Base-by-base conservation (phyloP, 768 basidiomycete genomes). In the Steccherinum ochraceum region DNA sequence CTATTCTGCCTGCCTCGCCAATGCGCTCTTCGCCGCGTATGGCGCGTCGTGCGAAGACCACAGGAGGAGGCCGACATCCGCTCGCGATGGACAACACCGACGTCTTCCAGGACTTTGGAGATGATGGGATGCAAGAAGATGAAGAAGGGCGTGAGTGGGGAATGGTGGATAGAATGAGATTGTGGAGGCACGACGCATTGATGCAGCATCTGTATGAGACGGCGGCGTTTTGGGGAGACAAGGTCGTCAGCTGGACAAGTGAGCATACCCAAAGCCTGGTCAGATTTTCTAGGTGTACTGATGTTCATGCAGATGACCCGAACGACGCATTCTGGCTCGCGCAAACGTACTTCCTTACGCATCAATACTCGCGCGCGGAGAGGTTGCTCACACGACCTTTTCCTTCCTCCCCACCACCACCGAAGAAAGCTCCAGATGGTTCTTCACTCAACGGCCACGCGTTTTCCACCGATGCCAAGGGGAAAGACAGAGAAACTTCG, bases 251-350 rank as follows among this genome's bases (percentile, higher is more conserved):
- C 54, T 94, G 93, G 91, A 98, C 96, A 24, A 89, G 95, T 97
- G 63, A 64, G 67, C 69, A 19, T n/a, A n/a, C n/a, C n/a, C n/a
- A n/a, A n/a, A n/a, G n/a, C n/a, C n/a, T n/a, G n/a, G n/a, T n/a
- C n/a, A n/a, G n/a, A n/a, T n/a, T n/a, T 35, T 35, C 30, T 16
- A 35, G 30, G 16, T n/a, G n/a, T 12, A 18, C 39, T 41, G 16
- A 41, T 51, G 16, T 41, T 44, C 4, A 18, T 19, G 7, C 59
- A 95, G 95, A 85, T 55, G 92, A 98, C 61, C 86, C 93, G 24
- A 96, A 97, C 64, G 96, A 99, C 67, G 96, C 93, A 12, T 98
- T 99, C 69, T 99, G 96, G 96, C 81, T 99, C 19, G 94, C 96
- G 2, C 96, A 99, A 66, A 92, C 89, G 0, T 93, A 93, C 67